Conservation (phyloP, 805 yeast species). For the Helenozyma rhizophorensis region DNA sequence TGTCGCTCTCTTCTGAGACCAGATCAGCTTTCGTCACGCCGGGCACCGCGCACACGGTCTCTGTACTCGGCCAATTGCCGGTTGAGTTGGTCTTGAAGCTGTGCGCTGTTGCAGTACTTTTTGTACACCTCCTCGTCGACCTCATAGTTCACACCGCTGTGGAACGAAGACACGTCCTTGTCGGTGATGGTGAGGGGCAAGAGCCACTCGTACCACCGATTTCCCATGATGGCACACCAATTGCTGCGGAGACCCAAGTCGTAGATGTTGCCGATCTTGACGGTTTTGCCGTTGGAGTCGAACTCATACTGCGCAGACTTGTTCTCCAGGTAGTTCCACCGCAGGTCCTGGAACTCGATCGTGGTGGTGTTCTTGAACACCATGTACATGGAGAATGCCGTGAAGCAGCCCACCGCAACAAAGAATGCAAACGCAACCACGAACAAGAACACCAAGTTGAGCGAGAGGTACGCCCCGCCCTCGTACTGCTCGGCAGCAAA, state of each 20-base stretch:
- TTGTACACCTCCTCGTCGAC: constrained; percentile 41
- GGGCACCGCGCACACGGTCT: constrained; percentile 11
- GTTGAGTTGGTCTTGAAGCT: constrained; percentile 43
- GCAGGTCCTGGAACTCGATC: constrained; percentile 63
- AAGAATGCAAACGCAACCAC: constrained; percentile 55
- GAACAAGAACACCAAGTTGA: constrained; percentile 59
- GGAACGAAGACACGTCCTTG: constrained; percentile 16
- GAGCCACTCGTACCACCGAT: constrained; percentile 59
- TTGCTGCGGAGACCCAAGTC: constrained; percentile 65
- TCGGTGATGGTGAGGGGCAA: constrained; percentile 46
- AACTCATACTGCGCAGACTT: constrained; percentile 28
- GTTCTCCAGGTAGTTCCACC: constrained; percentile 42
- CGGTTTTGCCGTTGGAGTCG: constrained; percentile 36
- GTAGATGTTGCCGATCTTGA: constrained; percentile 60
- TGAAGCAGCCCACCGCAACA: constrained; percentile 43
- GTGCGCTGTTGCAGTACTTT: constrained; percentile 36
- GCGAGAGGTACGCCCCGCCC: constrained; percentile 39
- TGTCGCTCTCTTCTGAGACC: no score
- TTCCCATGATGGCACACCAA: constrained; percentile 74
- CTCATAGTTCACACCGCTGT: constrained; percentile 50
- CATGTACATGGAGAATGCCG: constrained; percentile 55
- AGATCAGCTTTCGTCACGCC: no score
- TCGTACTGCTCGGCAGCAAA: constrained; percentile 37
- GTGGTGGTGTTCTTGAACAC: constrained; percentile 70
- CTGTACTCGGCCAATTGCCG: constrained; percentile 30